Evolutionary conservation across 192 early-diverging fungal species (phyloP).

Genomic region (Backusella westeae): DNA sequence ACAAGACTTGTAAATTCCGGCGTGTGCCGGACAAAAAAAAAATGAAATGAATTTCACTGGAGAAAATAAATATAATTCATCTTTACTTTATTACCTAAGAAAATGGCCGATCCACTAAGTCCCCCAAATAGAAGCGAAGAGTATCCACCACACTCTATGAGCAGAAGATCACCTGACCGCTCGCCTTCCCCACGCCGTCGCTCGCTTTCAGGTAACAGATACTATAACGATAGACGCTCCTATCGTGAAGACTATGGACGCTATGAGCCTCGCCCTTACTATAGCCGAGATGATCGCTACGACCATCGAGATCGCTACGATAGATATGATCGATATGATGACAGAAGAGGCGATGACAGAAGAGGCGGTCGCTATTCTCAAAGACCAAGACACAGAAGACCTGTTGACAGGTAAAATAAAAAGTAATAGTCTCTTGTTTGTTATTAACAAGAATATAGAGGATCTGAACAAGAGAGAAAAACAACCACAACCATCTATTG

Average conservation of each 20-base stretch:
- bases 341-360: conserved; percentile 38
- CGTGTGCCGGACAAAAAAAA: no score
- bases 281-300: conserved; percentile 32
- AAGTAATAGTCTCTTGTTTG: no score
- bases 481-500: conserved; percentile 64
- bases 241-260: conserved; percentile 24
- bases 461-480: conserved; percentile 63
- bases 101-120: conserved; percentile 6
- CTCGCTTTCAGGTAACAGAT: conserved; percentile 10
- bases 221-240: conserved; percentile 25
- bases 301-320: conserved; percentile 28
- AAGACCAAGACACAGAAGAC: conserved; percentile 46
- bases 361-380: conserved; percentile 29
- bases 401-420: conserved; percentile 43
- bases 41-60: no score
- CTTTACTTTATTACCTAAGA: background rate
- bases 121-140: background rate
- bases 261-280: conserved; percentile 11
- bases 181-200: conserved; percentile 27
- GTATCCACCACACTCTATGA: background rate
- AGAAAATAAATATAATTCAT: no score
- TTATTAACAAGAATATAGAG: conserved; percentile 39
- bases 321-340: conserved; percentile 32
- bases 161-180: conserved; percentile 11
- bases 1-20: no score